Evolutionary conservation across 768 basidiomycete genomes (phyloP), one percentile per base, ranked within the genome.

Genomic region (Floccularia luteovirens): DNA sequence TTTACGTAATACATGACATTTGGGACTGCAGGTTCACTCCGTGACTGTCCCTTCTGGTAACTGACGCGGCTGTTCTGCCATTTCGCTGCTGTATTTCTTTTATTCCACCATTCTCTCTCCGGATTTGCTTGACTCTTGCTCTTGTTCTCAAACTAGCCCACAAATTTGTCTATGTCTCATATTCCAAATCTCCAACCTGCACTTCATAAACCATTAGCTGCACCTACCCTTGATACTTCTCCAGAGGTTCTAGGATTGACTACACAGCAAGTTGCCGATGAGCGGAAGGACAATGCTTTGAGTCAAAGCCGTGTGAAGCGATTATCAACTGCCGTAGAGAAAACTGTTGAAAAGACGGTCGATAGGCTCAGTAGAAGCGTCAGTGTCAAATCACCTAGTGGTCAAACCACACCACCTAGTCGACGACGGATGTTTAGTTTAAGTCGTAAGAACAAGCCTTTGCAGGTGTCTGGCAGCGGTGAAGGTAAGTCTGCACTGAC

Each of bases 281-380:
- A 49, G 39, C 50, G 47, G 31, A 59, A 48, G 41, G 48, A 56
- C 35, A 36, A 48, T 19, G 51, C 56, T 43, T 19, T 51, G 59
- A 61, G 66, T 22, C 61, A 59, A 27, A 69, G 70, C 52, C 69
- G 71, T 48, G 70, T 72, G 38, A 75, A 75, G 57, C 73, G 73
- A 39, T 55, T 74, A 22, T 73, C 70, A 31, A 61, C 53, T 31
- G 69, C 60, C 14, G 70, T 75, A 31, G 70, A 67, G 49, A 72
- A 57, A 49, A 56, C 60, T 0, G 55, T 71, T n/a, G 69, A 69
- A 49, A 67, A 64, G 61, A 80, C 80, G 0, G 78, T 78, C 40
- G 77, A 79, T 49, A 82, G 69, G 44, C 66, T 89, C 22, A 77
- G 79, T 44, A 68, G 69, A 51, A 82, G 79, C 55, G 57, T 77